phyloP scores from a whole-genome alignment of 768 basidiomycete genomes.

The Fomitopsis pulvina region DNA sequence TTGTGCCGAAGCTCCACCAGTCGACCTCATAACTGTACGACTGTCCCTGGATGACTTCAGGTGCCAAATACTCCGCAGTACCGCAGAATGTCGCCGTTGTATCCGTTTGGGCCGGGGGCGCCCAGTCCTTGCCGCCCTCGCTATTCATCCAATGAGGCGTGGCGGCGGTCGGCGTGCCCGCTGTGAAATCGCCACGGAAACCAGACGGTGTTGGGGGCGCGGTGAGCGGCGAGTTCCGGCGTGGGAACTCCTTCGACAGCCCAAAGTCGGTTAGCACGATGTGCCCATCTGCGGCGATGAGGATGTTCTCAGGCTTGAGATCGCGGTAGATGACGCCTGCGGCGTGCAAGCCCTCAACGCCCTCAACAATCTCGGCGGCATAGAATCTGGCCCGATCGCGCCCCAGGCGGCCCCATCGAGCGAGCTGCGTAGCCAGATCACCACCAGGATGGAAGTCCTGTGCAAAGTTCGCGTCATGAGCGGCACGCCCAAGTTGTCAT shows the following conservation, averaged over 20 bases:
- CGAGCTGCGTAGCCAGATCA: conserved; percentile 95
- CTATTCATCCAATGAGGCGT: conserved; percentile 78
- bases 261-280: conserved; percentile 98
- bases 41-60: conserved; percentile 90
- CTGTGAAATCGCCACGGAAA: conserved; percentile 45
- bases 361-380: conserved; percentile 95
- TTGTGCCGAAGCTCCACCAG: conserved; percentile 98
- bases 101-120: conserved; percentile 45
- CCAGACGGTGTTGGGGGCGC: conserved; percentile 56
- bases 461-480: background rate
- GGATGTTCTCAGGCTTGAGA: conserved; percentile 94
- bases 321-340: conserved; percentile 97
- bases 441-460: conserved; percentile 95
- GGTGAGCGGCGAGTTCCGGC: conserved; percentile 37
- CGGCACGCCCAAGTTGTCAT: background rate
- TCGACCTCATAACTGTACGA: conserved; percentile 93
- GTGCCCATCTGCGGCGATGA: conserved; percentile 91
- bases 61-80: conserved; percentile 95
- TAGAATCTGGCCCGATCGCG: conserved; percentile 95
- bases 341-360: conserved; percentile 88
- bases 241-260: conserved; percentile 84
- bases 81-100: conserved; percentile 87
- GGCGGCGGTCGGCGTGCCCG: conserved; percentile 32
- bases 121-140: conserved; percentile 58
- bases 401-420: conserved; percentile 90